Conservation (phyloP, 139 green algal species). For the Micractinium sp. region DNA sequence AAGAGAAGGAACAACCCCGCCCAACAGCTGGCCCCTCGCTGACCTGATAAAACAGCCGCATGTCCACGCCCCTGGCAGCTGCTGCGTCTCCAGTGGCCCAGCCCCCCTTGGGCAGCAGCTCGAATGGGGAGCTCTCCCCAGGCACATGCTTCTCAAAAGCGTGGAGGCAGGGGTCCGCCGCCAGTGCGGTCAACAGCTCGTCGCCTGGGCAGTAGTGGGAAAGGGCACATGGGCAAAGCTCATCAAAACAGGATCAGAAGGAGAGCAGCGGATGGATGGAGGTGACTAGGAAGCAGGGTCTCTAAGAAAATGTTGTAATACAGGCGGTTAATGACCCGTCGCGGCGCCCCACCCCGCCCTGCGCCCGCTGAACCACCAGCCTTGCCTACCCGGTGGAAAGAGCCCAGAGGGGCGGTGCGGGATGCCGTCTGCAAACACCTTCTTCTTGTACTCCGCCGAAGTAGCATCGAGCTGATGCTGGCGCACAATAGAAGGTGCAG, state of each 20-base stretch:
- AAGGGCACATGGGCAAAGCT: background rate
- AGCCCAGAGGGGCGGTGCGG: slow-evolving; percentile 24
- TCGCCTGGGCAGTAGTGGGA: slow-evolving; percentile 33
- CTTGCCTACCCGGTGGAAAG: background rate
- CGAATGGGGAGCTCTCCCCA: slow-evolving; percentile 10
- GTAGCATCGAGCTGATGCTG: background rate
- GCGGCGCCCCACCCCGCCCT: background rate
- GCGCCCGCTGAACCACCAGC: background rate
- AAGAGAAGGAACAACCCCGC: too few relatives aligned
- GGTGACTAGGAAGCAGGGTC: too few relatives aligned
- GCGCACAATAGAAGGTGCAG: too few relatives aligned
- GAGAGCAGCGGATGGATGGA: background rate
- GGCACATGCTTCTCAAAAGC: slow-evolving; percentile 62
- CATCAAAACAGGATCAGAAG: background rate
- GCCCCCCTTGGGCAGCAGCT: slow-evolving; percentile 38
- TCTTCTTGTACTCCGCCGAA: slow-evolving; percentile 14
- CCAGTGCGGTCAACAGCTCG: slow-evolving; percentile 27
- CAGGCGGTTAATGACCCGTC: too few relatives aligned
- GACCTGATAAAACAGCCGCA: slow-evolving; percentile 57
- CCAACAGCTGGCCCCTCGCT: background rate
- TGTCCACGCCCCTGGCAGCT: slow-evolving; percentile 42
- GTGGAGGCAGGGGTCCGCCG: background rate
- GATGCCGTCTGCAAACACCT: slow-evolving; percentile 41
- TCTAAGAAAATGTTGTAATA: too few relatives aligned
- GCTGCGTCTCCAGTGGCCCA: slow-evolving; percentile 48